Evolutionary conservation across 192 early-diverging fungal species (phyloP), one percentile per base, ranked within the genome.

Genomic region (Ambispora gerdemannii): DNA sequence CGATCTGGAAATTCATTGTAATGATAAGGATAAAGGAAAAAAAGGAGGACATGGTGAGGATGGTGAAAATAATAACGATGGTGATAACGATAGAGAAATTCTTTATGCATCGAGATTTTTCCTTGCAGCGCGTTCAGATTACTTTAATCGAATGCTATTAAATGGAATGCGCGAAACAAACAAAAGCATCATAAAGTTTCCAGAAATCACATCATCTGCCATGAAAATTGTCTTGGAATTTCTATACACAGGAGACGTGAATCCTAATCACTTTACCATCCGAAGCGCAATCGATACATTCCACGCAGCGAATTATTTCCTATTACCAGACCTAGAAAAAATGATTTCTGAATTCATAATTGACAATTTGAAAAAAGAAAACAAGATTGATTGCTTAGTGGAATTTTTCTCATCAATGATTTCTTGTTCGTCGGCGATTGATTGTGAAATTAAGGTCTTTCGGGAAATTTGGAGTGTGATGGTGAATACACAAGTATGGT

Each of bases 31-130:
- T 1, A 49, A 17, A 1, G 47, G n/a, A n/a, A 49, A 0, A 53
- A 53, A n/a, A 3, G 27, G 8, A 7, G 6, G 4, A 20, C 2
- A 53, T 53, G 51, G n/a, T 53, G n/a, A 25, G 22, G 60, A 67
- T 51, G 33, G 47, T 33, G 65, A 67, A 15, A 67, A 51, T 20
- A 50, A 22, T 20, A 52, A 51, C 4, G 36, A 30, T n/a, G 49
- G 65, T n/a, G n/a, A n/a, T 33, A 51, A 49, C 31, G 65, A 67
- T 67, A 50, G 65, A 20, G 47, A 35, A 32, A 20, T 67, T n/a
- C 19, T 52, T 10, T 63, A 63, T 25, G 65, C 32, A 0, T 51
- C 28, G 20, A 49, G 36, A 51, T 67, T 52, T 31, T 25, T 67
- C 25, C 27, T 67, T 4, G 65, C 65, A 30, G 65, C 65, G 19